Conservation (phyloP, 2,329 filamentous ascomycete species). For the Ophiostoma ulmi region DNA sequence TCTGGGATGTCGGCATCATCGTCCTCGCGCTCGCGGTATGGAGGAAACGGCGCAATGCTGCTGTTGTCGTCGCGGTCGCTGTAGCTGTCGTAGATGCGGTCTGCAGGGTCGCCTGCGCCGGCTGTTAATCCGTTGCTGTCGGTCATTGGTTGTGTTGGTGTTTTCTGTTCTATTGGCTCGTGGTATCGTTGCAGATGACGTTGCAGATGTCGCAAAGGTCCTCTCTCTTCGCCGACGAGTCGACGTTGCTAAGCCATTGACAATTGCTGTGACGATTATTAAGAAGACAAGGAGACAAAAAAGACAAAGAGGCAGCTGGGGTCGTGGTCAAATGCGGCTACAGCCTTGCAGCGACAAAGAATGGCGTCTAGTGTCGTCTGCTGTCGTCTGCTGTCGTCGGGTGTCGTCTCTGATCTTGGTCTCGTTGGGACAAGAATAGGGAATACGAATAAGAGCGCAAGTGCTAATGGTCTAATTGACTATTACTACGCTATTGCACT, state of each 20-base stretch:
- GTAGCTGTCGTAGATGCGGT: constrained; percentile 10
- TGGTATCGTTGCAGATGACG: neutral
- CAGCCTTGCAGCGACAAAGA: constrained; percentile 1
- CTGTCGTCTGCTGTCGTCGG: neutral
- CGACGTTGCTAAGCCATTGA: constrained; percentile 2
- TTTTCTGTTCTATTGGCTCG: neutral
- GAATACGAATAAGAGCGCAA: neutral
- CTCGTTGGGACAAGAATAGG: neutral
- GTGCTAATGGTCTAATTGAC: neutral
- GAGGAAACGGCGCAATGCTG: constrained; percentile 18
- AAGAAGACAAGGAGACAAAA: too few species aligned
- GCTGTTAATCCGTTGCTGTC: neutral
- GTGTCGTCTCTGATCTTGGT: neutral
- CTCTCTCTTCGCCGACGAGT: neutral
- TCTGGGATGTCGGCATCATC: neutral
- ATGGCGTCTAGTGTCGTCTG: neutral
- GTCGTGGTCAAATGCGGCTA: neutral
- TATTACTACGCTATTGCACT: neutral
- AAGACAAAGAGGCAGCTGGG: too few species aligned
- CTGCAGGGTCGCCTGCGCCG: neutral
- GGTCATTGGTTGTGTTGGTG: neutral
- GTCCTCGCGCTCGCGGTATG: constrained; percentile 19
- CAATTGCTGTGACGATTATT: neutral
- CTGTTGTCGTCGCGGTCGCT: constrained; percentile 15
- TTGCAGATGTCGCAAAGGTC: neutral